Conservation (phyloP, 2,329 filamentous ascomycete species). For the Dactylellina leptospora region DNA sequence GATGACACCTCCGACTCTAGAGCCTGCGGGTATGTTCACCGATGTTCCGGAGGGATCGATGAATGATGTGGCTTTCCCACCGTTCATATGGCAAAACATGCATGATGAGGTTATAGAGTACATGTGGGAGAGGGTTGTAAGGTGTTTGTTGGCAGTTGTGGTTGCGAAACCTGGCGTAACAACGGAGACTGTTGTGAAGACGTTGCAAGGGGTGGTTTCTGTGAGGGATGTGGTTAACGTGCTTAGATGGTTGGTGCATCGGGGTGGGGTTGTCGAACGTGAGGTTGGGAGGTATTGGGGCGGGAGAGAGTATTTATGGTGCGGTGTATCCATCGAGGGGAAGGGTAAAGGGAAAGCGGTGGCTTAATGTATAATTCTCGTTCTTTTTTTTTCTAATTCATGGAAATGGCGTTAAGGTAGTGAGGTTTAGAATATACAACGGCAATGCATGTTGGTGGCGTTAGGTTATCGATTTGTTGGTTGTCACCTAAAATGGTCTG, state of each 20-base stretch:
- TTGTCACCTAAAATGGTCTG: too few species aligned
- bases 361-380: background rate
- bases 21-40: conserved; percentile 21
- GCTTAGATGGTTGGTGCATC: conserved; percentile 40
- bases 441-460: conserved; percentile 17
- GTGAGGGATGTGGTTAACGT: conserved; percentile 31
- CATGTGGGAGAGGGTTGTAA: conserved; percentile 47
- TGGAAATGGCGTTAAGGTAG: conserved; percentile 6
- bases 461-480: too few species aligned
- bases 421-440: background rate
- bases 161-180: conserved; percentile 38
- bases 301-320: conserved; percentile 41
- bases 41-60: conserved; percentile 36
- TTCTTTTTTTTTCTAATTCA: conserved; percentile 6
- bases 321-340: conserved; percentile 20
- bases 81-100: conserved; percentile 52
- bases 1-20: conserved; percentile 23
- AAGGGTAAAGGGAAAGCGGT: background rate
- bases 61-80: conserved; percentile 40
- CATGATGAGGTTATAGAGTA: conserved; percentile 44
- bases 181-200: conserved; percentile 5
- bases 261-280: conserved; percentile 32
- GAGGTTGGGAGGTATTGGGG: conserved; percentile 43
- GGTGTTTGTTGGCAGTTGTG: conserved; percentile 40
- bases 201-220: conserved; percentile 35